Evolutionary conservation across 805 yeast species (phyloP), one percentile per base, ranked within the genome.

Genomic region (Myxozyma vanderwaltii): DNA sequence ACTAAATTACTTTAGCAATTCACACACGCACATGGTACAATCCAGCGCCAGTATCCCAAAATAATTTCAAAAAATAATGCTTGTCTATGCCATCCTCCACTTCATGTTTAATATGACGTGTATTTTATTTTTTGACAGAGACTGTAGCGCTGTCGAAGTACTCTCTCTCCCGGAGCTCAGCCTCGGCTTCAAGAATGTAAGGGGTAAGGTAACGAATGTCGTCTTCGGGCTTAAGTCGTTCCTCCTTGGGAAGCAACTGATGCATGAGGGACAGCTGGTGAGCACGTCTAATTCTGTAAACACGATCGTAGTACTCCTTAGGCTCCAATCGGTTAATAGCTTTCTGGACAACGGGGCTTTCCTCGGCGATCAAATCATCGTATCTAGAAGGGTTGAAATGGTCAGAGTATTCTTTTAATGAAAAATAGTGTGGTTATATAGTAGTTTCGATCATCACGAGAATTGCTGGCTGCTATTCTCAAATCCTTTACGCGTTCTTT

Each of bases 111-210:
- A 17, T n/a, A 1, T 15, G 35, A n/a, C 43, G 2, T n/a, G n/a
- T n/a, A n/a, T 13, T 43, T 47, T 58, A 51, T 54, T 58, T 51
- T 55, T 53, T 52, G 45, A 40, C 35, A n/a, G 35, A 7, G 59
- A 79, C 76, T 57, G 70, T 77, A 68, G 89, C 80, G 81, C 89
- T 87, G 81, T 94, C 96, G 72, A 94, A 84, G 72, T 86, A 94
- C 63, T 81, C 85, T 78, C 86, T 90, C 81, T 94, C 99, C 65
- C 82, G 80, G 51, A 85, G 86, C 76, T 89, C 97, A 70, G 89
- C 89, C 80, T 94, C 98, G 63, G 92, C 95, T 81, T 94, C 97
- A 72, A 91, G 82, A 63, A 94, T 79, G 79, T 88, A 88, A 68
- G 97, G 97, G 61, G 88, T 76, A 72, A 94, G 81, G 79, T 91